Base-by-base conservation (phyloP, 176 grass and related monocot genomes). In the Aegilops speltoides region DNA sequence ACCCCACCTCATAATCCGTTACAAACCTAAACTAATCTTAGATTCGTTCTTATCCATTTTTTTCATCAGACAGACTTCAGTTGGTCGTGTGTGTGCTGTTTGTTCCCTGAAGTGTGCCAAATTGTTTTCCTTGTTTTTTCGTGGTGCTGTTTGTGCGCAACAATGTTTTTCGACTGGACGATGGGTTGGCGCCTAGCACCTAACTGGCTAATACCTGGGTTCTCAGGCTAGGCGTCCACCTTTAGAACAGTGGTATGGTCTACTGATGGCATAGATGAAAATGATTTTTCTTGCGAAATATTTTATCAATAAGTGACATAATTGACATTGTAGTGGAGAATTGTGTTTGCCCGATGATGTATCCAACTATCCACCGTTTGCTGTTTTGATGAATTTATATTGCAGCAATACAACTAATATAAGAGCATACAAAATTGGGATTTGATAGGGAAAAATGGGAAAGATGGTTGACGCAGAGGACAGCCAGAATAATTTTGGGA, bases 391-490 rank as follows among this genome's bases (percentile, higher is more conserved):
- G 22, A 84, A 74, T 41, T 86, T 86, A 8, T 33, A 25, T 79
- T 54, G 59, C 50, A 61, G 87, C 91, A 25, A 76, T 54, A 70
- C 50, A 61, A 87, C 91, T 91, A 73, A 95, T 92, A 68, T 41
- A 85, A 84, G 71, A 56, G 82, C 73, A 87, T 82, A 50, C 63
- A 86, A 79, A 90, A 93, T 87, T 86, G 88, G 85, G 86, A 87
- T 93, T 95, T 97, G 65, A 91, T 95, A 95, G 92, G 92, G 37
- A 62, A 40, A 88, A 95, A 76, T 95, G 91, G 69, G 84, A 86
- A 95, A 79, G 91, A 92, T 81, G 91, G 96, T 92, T 98, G 91
- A 98, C 83, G 83, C 90, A 84, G 83, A 84, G 87, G 83, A 78
- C 23, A 13, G 76, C 62, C 77, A 85, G 63, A 86, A 82, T 84